These are phyloP conservation scores for Cladobotryum protrusum DNA, from an alignment of 2,329 filamentous ascomycete genomes.

Conservation along the genomic window DNA sequence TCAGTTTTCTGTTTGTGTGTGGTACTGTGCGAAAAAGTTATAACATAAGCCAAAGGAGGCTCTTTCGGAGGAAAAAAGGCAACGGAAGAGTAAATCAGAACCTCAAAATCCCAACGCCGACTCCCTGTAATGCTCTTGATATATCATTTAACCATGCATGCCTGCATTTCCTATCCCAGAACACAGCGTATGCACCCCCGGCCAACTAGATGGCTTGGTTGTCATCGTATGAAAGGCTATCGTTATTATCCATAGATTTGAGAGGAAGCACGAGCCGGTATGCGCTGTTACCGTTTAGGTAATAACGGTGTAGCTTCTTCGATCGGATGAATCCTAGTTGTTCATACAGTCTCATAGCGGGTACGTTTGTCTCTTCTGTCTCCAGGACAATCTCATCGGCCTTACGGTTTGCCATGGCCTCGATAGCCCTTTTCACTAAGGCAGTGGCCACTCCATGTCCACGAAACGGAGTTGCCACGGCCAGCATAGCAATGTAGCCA, in stretches of 20 bases:
- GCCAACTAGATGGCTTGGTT: neutral
- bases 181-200: no score
- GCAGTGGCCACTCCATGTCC: slow-evolving; percentile 83
- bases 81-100: no score
- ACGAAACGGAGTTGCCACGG: slow-evolving; percentile 73
- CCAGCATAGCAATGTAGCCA: slow-evolving; percentile 98
- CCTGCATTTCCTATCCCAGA: neutral
- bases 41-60: no score
- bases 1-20: no score
- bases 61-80: no score
- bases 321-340: slow-evolving; percentile 84
- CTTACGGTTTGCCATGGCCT: slow-evolving; percentile 75
- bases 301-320: slow-evolving; percentile 91
- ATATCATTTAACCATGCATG: neutral
- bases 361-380: slow-evolving; percentile 87
- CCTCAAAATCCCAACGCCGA: no score
- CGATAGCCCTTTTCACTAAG: slow-evolving; percentile 83
- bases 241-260: slow-evolving; percentile 43
- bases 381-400: slow-evolving; percentile 95
- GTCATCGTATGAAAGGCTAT: slow-evolving; percentile 23
- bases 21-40: no score
- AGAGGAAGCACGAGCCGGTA: slow-evolving; percentile 81
- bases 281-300: slow-evolving; percentile 91
- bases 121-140: no score
- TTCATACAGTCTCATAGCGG: slow-evolving; percentile 90